Conservation (phyloP, 176 grass and related monocot species). For the Thinopyrum elongatum region DNA sequence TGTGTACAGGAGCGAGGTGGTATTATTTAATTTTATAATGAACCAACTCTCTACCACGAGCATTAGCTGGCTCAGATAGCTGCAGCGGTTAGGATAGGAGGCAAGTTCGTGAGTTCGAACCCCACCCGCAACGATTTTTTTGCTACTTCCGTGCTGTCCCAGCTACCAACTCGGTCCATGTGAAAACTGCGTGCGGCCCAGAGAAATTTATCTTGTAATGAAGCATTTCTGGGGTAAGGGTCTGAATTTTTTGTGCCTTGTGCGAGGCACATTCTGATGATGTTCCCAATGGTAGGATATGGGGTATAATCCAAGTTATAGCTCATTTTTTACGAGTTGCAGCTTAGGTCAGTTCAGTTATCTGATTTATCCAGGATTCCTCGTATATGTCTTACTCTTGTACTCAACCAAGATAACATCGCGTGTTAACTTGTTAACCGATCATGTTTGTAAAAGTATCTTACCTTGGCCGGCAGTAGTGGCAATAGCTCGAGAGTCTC, state of each 20-base stretch:
- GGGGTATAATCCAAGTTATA: not conserved
- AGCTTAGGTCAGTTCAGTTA: not conserved
- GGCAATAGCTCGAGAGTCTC: not conserved
- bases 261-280: not conserved
- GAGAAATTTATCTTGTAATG: not conserved
- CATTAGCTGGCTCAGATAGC: too few relatives aligned
- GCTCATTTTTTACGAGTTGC: not conserved
- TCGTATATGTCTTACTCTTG: not conserved
- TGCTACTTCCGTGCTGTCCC: too few relatives aligned
- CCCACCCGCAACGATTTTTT: too few relatives aligned
- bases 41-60: too few relatives aligned
- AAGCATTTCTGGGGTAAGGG: not conserved
- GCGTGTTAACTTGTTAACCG: not conserved
- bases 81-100: too few relatives aligned
- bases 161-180: too few relatives aligned
- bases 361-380: not conserved
- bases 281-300: not conserved
- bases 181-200: too few relatives aligned
- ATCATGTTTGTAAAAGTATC: not conserved
- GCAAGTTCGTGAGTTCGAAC: too few relatives aligned
- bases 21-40: too few relatives aligned
- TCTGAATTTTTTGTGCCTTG: not conserved
- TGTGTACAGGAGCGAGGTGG: too few relatives aligned
- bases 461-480: not conserved
- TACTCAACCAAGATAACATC: slow-evolving; percentile 11